A percentile compares a stretch with the other conserved stretches of the same genome.
phyloP scores from a whole-genome alignment of 768 basidiomycete species.

The Trametes sanguinea region DNA sequence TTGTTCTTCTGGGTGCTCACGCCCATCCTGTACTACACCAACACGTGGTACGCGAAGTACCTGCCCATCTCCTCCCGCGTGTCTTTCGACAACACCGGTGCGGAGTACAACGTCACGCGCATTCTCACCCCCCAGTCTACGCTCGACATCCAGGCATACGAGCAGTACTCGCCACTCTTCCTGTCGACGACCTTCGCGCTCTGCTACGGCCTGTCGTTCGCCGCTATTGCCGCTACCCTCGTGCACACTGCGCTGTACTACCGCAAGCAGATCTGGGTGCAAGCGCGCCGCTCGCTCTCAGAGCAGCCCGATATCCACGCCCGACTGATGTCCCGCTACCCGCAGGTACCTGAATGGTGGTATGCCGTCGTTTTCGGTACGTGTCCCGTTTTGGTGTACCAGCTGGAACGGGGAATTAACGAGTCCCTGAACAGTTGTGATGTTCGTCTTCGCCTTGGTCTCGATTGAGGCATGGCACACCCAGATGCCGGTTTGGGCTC shows the following conservation, averaged over 20 bases:
- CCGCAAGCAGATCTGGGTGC: constrained; percentile 77
- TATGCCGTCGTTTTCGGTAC: constrained; percentile 63
- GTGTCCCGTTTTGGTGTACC: not conserved
- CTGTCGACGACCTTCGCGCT: constrained; percentile 68
- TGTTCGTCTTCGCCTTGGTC: constrained; percentile 70
- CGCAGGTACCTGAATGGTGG: constrained; percentile 87
- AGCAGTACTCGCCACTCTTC: constrained; percentile 48
- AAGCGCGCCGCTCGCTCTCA: constrained; percentile 66
- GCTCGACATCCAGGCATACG: constrained; percentile 42
- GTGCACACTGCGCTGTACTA: constrained; percentile 73
- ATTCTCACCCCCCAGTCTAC: constrained; percentile 40
- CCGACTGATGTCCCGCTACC: constrained; percentile 75
- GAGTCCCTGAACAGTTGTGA: constrained; percentile 41
- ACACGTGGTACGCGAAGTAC: constrained; percentile 66
- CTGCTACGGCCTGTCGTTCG: constrained; percentile 82
- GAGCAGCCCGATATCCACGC: constrained; percentile 88
- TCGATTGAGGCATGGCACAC: constrained; percentile 76
- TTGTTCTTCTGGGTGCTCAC: constrained; percentile 72
- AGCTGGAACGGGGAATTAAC: not conserved
- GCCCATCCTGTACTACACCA: constrained; percentile 68
- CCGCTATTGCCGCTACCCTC: constrained; percentile 73
- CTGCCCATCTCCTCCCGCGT: constrained; percentile 51
- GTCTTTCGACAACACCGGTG: constrained; percentile 49
- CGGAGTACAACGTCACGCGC: constrained; percentile 42
- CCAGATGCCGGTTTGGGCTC: constrained; percentile 70